phyloP scores from a whole-genome alignment of 148 eudicot genomes.

The Agrostemma githago region DNA sequence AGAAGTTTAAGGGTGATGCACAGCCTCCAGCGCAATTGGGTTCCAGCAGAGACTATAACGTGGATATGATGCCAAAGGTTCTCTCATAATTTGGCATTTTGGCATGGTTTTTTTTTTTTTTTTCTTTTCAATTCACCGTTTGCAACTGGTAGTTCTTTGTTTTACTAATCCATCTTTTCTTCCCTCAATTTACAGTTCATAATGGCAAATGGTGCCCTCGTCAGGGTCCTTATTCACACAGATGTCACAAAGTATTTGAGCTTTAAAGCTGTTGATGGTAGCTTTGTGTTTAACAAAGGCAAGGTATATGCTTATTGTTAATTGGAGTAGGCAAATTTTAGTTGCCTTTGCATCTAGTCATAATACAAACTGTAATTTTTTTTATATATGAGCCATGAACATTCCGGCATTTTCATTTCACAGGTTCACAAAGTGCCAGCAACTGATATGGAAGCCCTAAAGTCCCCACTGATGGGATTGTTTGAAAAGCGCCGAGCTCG shows the following conservation, averaged over 20 bases:
- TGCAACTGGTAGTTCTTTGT: not conserved
- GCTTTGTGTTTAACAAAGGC: constrained; percentile 89
- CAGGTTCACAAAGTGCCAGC: constrained; percentile 97
- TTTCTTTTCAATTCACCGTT: not conserved
- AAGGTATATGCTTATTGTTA: constrained; percentile 45
- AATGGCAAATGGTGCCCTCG: constrained; percentile 97
- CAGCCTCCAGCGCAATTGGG: constrained; percentile 80
- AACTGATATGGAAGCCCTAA: constrained; percentile 95
- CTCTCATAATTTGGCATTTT: not conserved
- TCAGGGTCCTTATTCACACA: constrained; percentile 93
- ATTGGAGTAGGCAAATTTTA: not conserved
- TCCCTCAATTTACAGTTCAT: constrained; percentile 44
- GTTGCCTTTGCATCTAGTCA: constrained; percentile 3
- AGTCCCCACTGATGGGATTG: constrained; percentile 94
- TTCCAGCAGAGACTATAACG: constrained; percentile 84
- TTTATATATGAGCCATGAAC: not conserved
- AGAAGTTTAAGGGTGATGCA: constrained; percentile 77
- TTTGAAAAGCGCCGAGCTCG: constrained; percentile 94
- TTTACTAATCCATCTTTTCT: not conserved
- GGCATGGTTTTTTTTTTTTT: not conserved
- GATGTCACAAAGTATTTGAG: constrained; percentile 85
- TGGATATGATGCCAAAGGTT: constrained; percentile 98
- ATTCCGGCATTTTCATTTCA: not conserved
- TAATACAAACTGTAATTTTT: constrained; percentile 9
- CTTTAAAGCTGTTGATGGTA: constrained; percentile 96